Evolutionary conservation across 1,284 basidiomycete genomes (phyloP), one percentile per base, ranked within the genome.

Genomic region (Apiotrichum mycotoxinovorans): DNA sequence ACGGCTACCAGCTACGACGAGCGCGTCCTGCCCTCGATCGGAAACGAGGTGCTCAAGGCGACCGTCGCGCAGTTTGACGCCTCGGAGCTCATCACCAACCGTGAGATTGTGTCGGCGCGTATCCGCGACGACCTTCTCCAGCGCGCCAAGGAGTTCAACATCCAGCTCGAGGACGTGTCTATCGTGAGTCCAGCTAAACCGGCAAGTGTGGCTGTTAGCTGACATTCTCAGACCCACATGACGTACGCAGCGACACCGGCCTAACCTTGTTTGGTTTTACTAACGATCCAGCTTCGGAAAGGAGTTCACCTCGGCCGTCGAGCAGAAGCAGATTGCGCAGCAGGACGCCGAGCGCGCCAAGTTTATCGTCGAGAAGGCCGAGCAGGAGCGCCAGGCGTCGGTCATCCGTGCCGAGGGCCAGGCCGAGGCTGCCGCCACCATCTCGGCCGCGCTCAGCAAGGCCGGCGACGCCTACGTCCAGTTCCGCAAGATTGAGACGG

Each of bases 381-480:
- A 98, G 77, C 96, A 99, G 87, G 96, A 98, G 78, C 87, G 94
- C 57, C 95, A 98, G 81, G 96, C 95, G 1, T 87, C 91, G 8
- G 94, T 99, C 63, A 97, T 99, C 63, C 86, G 96, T 56, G 94
- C 96, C 2, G 95, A 99, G 78, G 96, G 96, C 60, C 95, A 99
- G 80, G 95, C 95, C 4, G 94, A 98, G 79, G 96, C 95, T 11
- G 93, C 93, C 8, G 80, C 85, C 56, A 94, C 92, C 57, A 97
- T 99, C 71, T 95, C 91, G 17, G 83, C 82, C 61, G 91, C 96
- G n/a, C 57, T 75, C 72, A 88, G 91, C 71, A 91, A 88, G 80
- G 94, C 93, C 3, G 53, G 95, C 20, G 93, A 97, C 71, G 95
- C 91, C 38, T 91, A 98, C 77, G 85, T 99, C 55, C 88, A 92